These are phyloP conservation scores for Quercus wislizeni DNA, from an alignment of 306 rosid genomes.

Conservation along the genomic window DNA sequence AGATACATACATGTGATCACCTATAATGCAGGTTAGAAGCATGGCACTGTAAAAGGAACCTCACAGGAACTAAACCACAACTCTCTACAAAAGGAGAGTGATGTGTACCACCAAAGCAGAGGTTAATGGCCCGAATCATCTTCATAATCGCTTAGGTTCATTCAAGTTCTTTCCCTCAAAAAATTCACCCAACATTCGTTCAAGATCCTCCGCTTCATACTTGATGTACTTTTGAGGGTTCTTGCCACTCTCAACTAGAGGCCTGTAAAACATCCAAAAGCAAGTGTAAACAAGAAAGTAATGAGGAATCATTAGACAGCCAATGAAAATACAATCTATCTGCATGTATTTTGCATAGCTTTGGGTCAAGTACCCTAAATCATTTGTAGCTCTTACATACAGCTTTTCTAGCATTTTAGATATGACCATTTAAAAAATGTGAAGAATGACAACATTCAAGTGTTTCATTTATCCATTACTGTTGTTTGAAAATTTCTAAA, in stretches of 20 bases:
- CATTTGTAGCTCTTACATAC: not conserved
- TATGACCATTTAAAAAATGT: not conserved
- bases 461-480: not conserved
- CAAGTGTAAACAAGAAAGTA: not conserved
- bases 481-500: not conserved
- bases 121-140: not conserved
- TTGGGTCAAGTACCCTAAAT: not conserved
- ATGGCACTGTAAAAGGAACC: not conserved
- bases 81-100: not conserved
- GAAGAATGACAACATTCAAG: not conserved
- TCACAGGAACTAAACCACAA: not conserved
- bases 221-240: conserved; percentile 80
- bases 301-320: not conserved
- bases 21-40: not conserved
- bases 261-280: conserved; percentile 42
- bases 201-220: conserved; percentile 84
- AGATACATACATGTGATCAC: not conserved
- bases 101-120: not conserved
- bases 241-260: conserved; percentile 84
- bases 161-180: conserved; percentile 83
- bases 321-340: conserved; percentile 2
- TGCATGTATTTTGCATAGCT: not conserved
- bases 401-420: not conserved
- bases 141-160: conserved; percentile 48
- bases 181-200: conserved; percentile 90